Base-by-base conservation (phyloP, 139 green algal genomes). In the Tetradesmus obliquus region DNA sequence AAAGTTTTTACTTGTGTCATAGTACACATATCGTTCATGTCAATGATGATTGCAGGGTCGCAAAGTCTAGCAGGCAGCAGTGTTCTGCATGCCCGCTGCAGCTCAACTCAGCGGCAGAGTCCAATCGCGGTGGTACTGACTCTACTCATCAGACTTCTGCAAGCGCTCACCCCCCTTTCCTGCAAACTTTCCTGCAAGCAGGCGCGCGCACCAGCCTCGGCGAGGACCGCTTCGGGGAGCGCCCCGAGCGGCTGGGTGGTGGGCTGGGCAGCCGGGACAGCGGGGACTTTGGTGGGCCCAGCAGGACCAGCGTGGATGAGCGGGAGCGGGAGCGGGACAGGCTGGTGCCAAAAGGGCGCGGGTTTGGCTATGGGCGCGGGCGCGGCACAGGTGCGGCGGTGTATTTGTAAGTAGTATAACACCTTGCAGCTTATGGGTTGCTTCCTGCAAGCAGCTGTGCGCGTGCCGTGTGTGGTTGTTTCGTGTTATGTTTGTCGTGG, bases 301-400 rank as follows among this genome's bases (percentile, higher is more conserved):
- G 79, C 79, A 58, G 79, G 32, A 84, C 45, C 13, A 22, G 17
- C 13, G 79, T 51, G 7, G 84, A 89, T 6, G n/a, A n/a, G n/a
- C n/a, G n/a, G n/a, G 66, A 74, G 66, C 66, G 66, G 66, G 66
- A 74, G 15, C 13, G 66, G 15, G 84, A 89, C 24, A 45, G 84
- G 62, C 62, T 89, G 13, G 57, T 17, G 22, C 60, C 84, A 8
- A 89, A 89, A 54, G 84, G 84, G n/a, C 55, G 84, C 13, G 84
- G 84, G 3, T 89, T 89, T 82, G 84, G 84, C 19, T 89, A 66
- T 82, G 84, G 84, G 1, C 24, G 84, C 5, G 84, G 84, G 32
- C 81, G 84, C 17, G 60, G 32, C 4, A 62, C 60, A 89, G 84
- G 84, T 89, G 84, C 22, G 84, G 66, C 66, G 57, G 57, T 62